Evolutionary conservation across 345 rosid genomes (phyloP).

Genomic region (Excoecaria cochinchinensis): DNA sequence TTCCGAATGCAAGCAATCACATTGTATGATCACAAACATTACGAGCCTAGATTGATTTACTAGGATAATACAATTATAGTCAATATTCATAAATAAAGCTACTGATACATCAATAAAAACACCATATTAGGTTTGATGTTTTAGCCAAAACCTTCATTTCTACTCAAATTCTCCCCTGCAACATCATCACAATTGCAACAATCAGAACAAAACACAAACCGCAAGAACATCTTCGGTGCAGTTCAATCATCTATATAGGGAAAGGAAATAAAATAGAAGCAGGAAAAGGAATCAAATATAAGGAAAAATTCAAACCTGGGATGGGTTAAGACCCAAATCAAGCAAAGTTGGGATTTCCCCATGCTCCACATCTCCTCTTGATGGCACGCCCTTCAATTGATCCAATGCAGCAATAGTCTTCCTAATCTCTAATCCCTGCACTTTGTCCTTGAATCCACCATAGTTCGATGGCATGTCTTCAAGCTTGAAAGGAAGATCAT

Average conservation of each 20-base stretch:
- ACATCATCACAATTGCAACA: background rate
- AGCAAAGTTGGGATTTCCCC: slow-evolving; percentile 86
- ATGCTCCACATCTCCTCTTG: slow-evolving; percentile 86
- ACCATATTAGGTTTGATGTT: background rate
- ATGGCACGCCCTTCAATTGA: slow-evolving; percentile 80
- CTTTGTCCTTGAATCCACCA: slow-evolving; percentile 76
- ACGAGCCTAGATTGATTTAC: background rate
- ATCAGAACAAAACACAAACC: background rate
- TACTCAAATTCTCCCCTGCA: background rate
- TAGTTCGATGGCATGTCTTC: slow-evolving; percentile 82
- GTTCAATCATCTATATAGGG: background rate
- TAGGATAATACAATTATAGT: background rate
- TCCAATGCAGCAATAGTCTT: slow-evolving; percentile 78
- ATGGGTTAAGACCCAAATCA: slow-evolving; percentile 77
- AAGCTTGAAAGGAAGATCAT: slow-evolving; percentile 87
- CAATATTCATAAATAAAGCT: background rate
- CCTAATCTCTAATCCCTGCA: slow-evolving; percentile 76
- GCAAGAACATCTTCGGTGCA: background rate
- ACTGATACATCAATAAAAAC: background rate
- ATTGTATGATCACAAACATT: background rate
- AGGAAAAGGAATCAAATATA: background rate
- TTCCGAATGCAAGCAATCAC: background rate
- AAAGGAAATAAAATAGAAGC: background rate
- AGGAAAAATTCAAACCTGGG: slow-evolving; percentile 53
- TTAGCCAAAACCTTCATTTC: background rate